phyloP scores from a whole-genome alignment of 768 basidiomycete species.

The Trametes meyenii region DNA sequence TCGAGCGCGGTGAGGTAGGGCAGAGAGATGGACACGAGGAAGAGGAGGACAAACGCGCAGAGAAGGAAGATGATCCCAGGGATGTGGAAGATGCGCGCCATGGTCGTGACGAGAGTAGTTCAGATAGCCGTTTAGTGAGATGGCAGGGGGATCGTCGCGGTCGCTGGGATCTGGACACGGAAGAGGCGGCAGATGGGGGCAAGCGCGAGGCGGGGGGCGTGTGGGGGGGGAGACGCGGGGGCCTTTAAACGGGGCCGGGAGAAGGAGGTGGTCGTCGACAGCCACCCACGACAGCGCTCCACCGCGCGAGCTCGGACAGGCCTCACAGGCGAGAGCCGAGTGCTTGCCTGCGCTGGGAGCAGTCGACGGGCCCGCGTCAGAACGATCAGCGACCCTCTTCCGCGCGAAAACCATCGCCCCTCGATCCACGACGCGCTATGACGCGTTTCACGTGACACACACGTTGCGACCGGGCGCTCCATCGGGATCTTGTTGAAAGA shows the following conservation, averaged over 20 bases:
- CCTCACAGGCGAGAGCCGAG: too few relatives aligned
- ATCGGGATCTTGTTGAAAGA: constrained; percentile 18
- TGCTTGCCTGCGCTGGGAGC: too few relatives aligned
- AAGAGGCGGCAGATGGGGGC: too few relatives aligned
- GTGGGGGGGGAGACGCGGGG: too few relatives aligned
- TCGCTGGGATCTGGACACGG: background rate
- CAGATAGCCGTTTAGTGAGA: background rate
- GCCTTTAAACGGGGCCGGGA: too few relatives aligned
- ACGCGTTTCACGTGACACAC: constrained; percentile 18
- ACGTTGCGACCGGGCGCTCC: background rate
- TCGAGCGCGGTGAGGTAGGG: constrained; percentile 71
- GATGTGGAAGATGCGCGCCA: constrained; percentile 50
- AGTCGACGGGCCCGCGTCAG: too few relatives aligned
- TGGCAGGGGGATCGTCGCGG: background rate
- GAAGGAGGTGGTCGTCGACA: too few relatives aligned
- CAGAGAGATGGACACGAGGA: constrained; percentile 72
- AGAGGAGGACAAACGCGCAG: constrained; percentile 63
- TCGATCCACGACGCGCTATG: background rate
- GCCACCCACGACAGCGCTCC: too few relatives aligned
- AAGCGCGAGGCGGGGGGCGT: too few relatives aligned
- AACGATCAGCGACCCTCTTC: background rate
- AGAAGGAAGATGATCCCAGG: constrained; percentile 61
- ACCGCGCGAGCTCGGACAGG: too few relatives aligned
- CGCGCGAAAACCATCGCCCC: background rate
- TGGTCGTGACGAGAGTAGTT: background rate